A percentile compares a stretch with the other conserved stretches of the same genome.
Conservation (phyloP, 106 monocot genomes). For the Allium fistulosum region DNA sequence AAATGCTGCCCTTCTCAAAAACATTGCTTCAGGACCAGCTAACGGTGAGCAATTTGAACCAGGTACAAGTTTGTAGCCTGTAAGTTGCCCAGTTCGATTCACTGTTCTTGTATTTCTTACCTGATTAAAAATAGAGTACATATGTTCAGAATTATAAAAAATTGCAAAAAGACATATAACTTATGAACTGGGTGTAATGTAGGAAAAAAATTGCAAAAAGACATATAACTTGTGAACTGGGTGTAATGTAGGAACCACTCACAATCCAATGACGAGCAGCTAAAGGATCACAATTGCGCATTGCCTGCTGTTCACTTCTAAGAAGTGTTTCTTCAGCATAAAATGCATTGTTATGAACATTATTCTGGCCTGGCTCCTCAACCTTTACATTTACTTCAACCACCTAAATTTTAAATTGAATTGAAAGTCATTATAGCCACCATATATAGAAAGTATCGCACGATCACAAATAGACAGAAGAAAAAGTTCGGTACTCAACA, state of each 20-base stretch:
- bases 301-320: constrained; percentile 75
- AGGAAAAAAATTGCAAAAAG: neutral
- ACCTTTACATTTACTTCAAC: constrained; percentile 96
- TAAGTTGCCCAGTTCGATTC: constrained; percentile 89
- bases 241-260: constrained; percentile 12
- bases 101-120: constrained; percentile 95
- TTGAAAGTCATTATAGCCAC: neutral
- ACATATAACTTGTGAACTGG: neutral
- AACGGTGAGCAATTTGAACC: constrained; percentile 91
- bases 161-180: neutral
- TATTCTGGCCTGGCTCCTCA: constrained; percentile 74
- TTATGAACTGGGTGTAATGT: neutral
- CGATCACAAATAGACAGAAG: neutral
- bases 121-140: constrained; percentile 23
- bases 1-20: constrained; percentile 91
- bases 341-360: constrained; percentile 91
- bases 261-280: constrained; percentile 97
- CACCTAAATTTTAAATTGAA: constrained; percentile 56
- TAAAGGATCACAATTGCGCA: constrained; percentile 89
- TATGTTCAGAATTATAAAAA: neutral
- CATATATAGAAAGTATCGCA: neutral
- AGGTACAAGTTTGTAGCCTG: constrained; percentile 85
- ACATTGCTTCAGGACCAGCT: constrained; percentile 79
- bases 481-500: neutral
- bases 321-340: constrained; percentile 91